phyloP scores from a whole-genome alignment of 1,139 yeast genomes.

The Geotrichum fermentans region DNA sequence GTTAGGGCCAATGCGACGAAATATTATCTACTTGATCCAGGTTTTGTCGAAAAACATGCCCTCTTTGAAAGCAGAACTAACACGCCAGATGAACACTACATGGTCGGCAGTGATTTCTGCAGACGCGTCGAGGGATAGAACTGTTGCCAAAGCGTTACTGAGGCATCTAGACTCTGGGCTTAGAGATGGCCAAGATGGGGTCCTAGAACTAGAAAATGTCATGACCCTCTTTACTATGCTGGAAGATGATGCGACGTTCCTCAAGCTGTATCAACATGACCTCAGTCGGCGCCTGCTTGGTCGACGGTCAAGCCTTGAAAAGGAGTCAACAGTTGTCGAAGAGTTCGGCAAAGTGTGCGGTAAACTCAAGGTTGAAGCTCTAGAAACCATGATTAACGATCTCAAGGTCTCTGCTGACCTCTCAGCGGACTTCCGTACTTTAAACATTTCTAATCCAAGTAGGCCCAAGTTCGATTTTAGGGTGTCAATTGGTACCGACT shows the following conservation, averaged over 20 bases:
- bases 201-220: neutral
- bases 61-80: neutral
- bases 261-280: constrained; percentile 1
- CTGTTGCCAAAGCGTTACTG: neutral
- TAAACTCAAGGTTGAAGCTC: neutral
- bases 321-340: neutral
- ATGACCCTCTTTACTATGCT: neutral
- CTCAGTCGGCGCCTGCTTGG: constrained; percentile 2
- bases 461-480: neutral
- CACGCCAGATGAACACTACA: neutral
- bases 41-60: neutral
- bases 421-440: neutral
- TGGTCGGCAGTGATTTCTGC: neutral
- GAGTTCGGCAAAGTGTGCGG: constrained; percentile 2
- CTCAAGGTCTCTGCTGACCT: neutral
- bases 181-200: neutral
- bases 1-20: neutral
- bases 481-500: neutral
- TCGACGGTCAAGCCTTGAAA: neutral
- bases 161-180: neutral
- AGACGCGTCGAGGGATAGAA: neutral
- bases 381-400: constrained; percentile 2
- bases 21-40: neutral
- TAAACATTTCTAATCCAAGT: too few species aligned
- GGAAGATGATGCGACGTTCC: constrained; percentile 1